Evolutionary conservation across 2,329 filamentous ascomycete species (phyloP).

Genomic region (Fusarium sp.): DNA sequence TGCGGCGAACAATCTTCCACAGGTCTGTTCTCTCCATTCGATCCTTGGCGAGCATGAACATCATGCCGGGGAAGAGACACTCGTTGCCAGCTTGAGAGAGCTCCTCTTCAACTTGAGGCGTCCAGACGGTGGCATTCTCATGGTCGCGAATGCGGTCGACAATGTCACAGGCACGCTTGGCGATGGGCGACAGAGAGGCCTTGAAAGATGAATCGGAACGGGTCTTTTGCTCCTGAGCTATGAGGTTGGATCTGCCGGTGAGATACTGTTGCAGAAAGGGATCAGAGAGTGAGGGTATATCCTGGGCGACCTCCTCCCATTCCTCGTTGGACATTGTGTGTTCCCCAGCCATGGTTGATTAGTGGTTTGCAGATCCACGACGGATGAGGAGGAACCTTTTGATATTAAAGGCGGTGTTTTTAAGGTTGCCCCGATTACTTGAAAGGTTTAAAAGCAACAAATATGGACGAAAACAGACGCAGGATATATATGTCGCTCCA

Average conservation of each 20-base stretch:
- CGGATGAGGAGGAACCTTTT: background rate
- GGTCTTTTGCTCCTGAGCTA: constrained; percentile 83
- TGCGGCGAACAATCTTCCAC: constrained; percentile 84
- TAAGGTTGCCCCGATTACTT: background rate
- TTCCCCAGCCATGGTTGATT: constrained; percentile 46
- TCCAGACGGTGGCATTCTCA: constrained; percentile 84
- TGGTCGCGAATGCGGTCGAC: constrained; percentile 82
- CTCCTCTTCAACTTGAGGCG: constrained; percentile 75
- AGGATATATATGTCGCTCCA: constrained; percentile 13
- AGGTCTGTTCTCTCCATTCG: constrained; percentile 86
- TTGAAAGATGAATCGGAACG: constrained; percentile 81
- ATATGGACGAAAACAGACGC: constrained; percentile 16
- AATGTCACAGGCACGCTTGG: constrained; percentile 81
- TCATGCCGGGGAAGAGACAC: constrained; percentile 87
- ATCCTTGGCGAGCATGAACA: constrained; percentile 89
- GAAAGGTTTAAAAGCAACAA: background rate
- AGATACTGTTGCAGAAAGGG: constrained; percentile 88
- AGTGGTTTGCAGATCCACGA: background rate
- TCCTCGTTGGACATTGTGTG: constrained; percentile 63
- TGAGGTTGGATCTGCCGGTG: constrained; percentile 78
- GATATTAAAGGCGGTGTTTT: background rate
- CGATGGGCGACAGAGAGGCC: constrained; percentile 81
- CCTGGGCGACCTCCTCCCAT: constrained; percentile 68
- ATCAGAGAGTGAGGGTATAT: constrained; percentile 71
- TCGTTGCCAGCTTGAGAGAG: constrained; percentile 72